Evolutionary conservation across 345 rosid genomes (phyloP).

Genomic region (Lenwebbia sp.): DNA sequence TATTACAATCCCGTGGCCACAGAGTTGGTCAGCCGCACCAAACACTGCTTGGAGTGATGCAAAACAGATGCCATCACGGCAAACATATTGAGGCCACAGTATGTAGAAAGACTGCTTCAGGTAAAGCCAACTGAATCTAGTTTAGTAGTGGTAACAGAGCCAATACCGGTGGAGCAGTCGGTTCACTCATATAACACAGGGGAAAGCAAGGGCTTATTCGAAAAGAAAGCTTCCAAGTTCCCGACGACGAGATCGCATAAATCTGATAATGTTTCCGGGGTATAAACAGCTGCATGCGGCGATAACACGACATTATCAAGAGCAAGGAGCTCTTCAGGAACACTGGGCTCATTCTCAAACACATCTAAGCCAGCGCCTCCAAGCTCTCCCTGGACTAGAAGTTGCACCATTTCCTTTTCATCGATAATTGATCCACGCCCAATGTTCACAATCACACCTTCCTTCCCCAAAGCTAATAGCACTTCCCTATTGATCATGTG

Average conservation of each 20-base stretch:
- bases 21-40: background rate
- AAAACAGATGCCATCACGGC: background rate
- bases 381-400: constrained; percentile 30
- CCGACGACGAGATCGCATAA: constrained; percentile 17
- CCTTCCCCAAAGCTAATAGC: constrained; percentile 28
- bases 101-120: background rate
- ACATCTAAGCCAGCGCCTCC: constrained; percentile 57
- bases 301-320: constrained; percentile 39
- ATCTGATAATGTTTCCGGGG: constrained; percentile 22
- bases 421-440: constrained; percentile 46
- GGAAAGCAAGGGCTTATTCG: constrained; percentile 19
- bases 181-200: background rate
- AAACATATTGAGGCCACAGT: background rate
- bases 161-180: background rate
- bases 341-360: constrained; percentile 43
- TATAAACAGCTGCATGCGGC: constrained; percentile 22
- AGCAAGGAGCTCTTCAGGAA: constrained; percentile 23
- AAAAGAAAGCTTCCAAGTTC: constrained; percentile 49
- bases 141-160: background rate
- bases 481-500: constrained; percentile 44
- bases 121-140: background rate
- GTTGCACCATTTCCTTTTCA: constrained; percentile 38
- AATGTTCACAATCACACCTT: constrained; percentile 36
- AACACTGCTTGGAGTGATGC: background rate
- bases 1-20: accelerated